A percentile compares a stretch with the other conserved stretches of the same genome.
Evolutionary conservation across 257 asterid genomes (phyloP).

Genomic region (Capsicum baccatum): DNA sequence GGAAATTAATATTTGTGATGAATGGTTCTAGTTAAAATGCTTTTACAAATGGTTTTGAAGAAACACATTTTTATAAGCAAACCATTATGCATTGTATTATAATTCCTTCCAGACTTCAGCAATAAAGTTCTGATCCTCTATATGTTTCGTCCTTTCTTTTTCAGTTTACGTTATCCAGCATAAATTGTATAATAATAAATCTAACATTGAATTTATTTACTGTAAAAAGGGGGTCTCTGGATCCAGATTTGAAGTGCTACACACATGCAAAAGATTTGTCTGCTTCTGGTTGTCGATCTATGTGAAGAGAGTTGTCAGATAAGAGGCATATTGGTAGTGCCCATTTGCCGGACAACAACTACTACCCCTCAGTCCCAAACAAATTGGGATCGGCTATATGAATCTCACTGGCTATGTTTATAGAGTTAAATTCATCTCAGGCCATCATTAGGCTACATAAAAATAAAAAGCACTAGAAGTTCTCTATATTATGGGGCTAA

Average conservation of each 20-base stretch:
- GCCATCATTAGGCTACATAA: neutral
- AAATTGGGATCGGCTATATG: neutral
- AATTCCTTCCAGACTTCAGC: neutral
- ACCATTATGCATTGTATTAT: constrained; percentile 10
- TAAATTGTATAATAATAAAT: neutral
- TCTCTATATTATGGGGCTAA: neutral
- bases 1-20: neutral
- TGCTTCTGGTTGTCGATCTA: constrained; percentile 1
- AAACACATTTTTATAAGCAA: neutral
- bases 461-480: neutral
- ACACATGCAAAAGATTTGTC: neutral
- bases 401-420: neutral
- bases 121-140: constrained; percentile 17
- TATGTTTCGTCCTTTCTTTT: neutral
- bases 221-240: neutral
- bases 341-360: neutral
- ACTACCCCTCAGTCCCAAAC: neutral
- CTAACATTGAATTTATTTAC: neutral
- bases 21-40: constrained; percentile 12
- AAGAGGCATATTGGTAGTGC: neutral
- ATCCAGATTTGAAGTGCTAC: neutral
- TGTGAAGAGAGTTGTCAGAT: neutral
- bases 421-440: neutral
- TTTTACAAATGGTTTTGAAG: constrained; percentile 13
- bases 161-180: neutral